Base-by-base conservation (phyloP, 768 basidiomycete genomes). In the Flagelloscypha sp. region DNA sequence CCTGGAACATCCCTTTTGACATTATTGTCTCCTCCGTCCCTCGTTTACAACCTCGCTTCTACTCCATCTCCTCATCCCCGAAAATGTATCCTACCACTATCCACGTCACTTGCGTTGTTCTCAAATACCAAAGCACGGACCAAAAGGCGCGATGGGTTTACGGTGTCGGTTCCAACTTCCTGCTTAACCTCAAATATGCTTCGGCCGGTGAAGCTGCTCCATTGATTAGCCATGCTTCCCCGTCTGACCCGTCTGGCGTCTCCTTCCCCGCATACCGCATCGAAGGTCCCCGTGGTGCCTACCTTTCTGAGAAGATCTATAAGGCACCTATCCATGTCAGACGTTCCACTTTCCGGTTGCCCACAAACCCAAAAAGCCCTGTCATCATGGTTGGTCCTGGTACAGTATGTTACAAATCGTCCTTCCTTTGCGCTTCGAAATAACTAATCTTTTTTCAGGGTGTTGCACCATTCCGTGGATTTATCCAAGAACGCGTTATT, bases 311-410 rank as follows among this genome's bases (percentile, higher is more conserved):
- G 12, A 67, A 63, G 6, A 57, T 76, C 19, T 92, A 79, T 66
- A 87, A 87, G 58, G 77, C 85, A 1, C 95, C 95, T 7, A 71
- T 98, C 35, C 95, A 99, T 50, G 89, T 99, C 41, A 75, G 95
- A 36, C 76, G 95, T 31, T 94, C 90, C 11, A 98, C 94, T 3
- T 99, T 99, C 79, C 72, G 95, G 33, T 65, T 99, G 33, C 95
- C 95, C 7, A 98, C 95, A 12, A 92, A 90, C 56, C 95, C 95
- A 23, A 97, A 95, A 70, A 94, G 86, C 41, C 95, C 95, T 2
- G 84, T 99, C 33, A 88, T 99, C 60, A 98, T 99, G 95, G 77
- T 99, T 55, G 95, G 95, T 27, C 95, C 95, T 42, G 95, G 95
- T 35, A 99, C 93, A 38, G 92, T 94, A 55, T 64, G 87, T 74